Percentiles rank a stretch among this genome's conserved stretches.
phyloP scores from a whole-genome alignment of 2,329 filamentous ascomycete genomes.

The Arthroderma uncinatum region DNA sequence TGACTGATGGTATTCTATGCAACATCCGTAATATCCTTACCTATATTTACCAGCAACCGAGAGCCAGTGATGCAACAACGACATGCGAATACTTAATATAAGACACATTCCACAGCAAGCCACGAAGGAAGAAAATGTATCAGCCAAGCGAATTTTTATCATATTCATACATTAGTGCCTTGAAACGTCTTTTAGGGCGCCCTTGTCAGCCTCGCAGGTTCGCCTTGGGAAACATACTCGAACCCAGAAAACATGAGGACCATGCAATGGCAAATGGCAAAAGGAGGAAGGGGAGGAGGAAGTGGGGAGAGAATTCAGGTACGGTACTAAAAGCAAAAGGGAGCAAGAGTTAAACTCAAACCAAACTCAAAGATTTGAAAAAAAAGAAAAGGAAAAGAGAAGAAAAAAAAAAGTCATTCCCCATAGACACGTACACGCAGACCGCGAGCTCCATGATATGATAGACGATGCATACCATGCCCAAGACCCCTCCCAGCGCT shows the following conservation, averaged over 20 bases:
- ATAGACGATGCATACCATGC: not conserved
- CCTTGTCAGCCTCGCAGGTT: not conserved
- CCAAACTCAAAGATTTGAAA: not conserved
- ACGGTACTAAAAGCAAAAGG: not conserved
- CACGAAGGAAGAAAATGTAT: not conserved
- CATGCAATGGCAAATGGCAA: no score
- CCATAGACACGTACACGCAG: not conserved
- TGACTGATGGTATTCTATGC: not conserved
- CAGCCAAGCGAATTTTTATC: slow-evolving; percentile 3
- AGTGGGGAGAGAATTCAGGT: not conserved
- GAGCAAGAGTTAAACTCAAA: not conserved
- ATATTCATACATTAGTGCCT: slow-evolving; percentile 9
- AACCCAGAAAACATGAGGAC: no score
- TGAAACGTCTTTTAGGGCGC: slow-evolving; percentile 1
- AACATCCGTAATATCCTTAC: not conserved
- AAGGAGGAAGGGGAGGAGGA: not conserved
- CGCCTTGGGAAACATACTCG: not conserved
- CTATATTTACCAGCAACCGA: not conserved
- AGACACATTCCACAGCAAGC: no score
- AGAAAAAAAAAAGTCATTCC: not conserved
- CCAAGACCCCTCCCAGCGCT: not conserved
- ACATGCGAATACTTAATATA: no score
- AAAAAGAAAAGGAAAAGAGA: not conserved
- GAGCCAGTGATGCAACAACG: no score
- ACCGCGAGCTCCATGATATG: not conserved